Conservation (phyloP, 805 yeast genomes). For the Yueomyces sinensis region DNA sequence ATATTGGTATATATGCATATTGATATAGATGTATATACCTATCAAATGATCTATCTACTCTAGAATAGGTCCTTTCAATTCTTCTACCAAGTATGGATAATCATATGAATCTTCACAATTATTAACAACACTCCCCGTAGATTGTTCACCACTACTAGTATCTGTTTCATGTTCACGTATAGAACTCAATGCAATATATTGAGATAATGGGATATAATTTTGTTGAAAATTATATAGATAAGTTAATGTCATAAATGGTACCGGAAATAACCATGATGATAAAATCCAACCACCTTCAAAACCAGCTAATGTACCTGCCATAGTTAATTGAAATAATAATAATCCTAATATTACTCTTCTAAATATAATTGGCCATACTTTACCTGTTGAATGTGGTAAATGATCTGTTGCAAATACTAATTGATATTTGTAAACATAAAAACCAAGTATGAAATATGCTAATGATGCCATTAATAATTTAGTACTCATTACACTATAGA, state of each 20-base stretch:
- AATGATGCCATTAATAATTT: conserved; percentile 77
- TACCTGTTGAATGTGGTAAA: conserved; percentile 93
- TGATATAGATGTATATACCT: too few relatives aligned
- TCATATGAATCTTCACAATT: conserved; percentile 38
- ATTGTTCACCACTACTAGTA: conserved; percentile 2
- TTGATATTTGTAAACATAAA: conserved; percentile 82
- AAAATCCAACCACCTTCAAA: conserved; percentile 67
- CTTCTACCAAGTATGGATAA: conserved; percentile 58
- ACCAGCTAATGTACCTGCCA: conserved; percentile 78
- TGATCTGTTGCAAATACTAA: conserved; percentile 82
- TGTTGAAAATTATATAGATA: conserved; percentile 72
- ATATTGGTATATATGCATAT: neutral
- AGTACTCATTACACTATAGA: conserved; percentile 82
- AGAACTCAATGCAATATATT: conserved; percentile 79
- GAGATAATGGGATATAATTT: conserved; percentile 66
- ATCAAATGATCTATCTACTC: too few relatives aligned
- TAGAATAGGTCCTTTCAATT: conserved; percentile 78
- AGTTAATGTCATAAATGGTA: conserved; percentile 55
- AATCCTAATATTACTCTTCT: conserved; percentile 74
- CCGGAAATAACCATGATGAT: conserved; percentile 60
- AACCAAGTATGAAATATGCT: conserved; percentile 73
- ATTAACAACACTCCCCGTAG: conserved; percentile 12
- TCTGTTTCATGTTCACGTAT: conserved; percentile 36
- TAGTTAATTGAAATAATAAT: conserved; percentile 74
- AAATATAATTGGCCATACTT: conserved; percentile 86